A percentile compares a stretch with the other conserved stretches of the same genome.
Conservation (phyloP, 192 early-diverging fungal genomes). For the Coemansia javaensis region DNA sequence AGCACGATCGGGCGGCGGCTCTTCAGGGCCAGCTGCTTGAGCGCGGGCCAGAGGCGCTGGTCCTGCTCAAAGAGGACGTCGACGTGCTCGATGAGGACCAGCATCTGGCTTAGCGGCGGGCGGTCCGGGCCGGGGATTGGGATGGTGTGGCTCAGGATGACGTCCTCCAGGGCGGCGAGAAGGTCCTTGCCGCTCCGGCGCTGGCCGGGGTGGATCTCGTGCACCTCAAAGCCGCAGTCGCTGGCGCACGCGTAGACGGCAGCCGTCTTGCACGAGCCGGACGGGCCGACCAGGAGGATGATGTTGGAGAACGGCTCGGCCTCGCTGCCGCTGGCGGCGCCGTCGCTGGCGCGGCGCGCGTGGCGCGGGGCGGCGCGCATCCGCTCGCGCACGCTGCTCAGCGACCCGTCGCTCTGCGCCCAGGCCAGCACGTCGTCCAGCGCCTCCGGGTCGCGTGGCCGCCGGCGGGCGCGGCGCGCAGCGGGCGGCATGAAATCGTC, state of each 20-base stretch:
- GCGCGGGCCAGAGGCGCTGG: constrained; percentile 69
- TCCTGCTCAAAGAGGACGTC: constrained; percentile 80
- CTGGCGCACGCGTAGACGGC: constrained; percentile 67
- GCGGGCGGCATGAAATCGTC: constrained; percentile 36
- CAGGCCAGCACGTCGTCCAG: constrained; percentile 29
- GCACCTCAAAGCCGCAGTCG: constrained; percentile 68
- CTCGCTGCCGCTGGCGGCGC: constrained; percentile 35
- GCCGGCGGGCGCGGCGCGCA: background rate
- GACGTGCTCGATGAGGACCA: constrained; percentile 80
- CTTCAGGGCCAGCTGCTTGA: constrained; percentile 62
- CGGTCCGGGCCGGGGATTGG: constrained; percentile 4
- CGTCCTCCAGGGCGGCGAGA: constrained; percentile 57
- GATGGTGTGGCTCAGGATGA: constrained; percentile 73
- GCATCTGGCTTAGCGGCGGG: constrained; percentile 47
- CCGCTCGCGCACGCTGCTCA: constrained; percentile 27
- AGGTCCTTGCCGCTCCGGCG: constrained; percentile 71
- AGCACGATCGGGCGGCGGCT: constrained; percentile 79
- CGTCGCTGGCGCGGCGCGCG: constrained; percentile 14
- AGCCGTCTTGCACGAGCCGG: constrained; percentile 70
- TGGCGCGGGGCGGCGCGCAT: constrained; percentile 1
- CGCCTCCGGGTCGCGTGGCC: constrained; percentile 1
- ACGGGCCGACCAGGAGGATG: constrained; percentile 62
- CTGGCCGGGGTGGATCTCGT: constrained; percentile 68
- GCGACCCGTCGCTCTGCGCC: constrained; percentile 33
- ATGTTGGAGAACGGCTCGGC: constrained; percentile 49